These are phyloP conservation scores for Nakazawaea siamensis DNA, from an alignment of 805 yeast species.

Conservation along the genomic window DNA sequence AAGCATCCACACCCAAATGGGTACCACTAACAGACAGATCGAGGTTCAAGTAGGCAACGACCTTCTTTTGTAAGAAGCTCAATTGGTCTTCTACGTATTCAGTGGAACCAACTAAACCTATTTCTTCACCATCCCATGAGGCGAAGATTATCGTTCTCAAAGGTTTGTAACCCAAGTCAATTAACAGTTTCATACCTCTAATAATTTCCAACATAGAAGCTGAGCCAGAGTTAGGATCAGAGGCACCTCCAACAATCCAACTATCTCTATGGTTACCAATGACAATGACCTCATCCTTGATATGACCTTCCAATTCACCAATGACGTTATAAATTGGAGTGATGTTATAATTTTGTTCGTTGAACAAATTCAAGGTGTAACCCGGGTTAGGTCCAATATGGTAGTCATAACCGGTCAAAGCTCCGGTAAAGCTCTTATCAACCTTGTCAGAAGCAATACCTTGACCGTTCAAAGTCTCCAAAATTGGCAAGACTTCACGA, in stretches of 20 bases:
- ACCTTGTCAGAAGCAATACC: conserved; percentile 42
- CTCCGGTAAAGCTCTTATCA: conserved; percentile 18
- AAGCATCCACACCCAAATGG: conserved; percentile 41
- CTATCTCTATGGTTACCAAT: conserved; percentile 77
- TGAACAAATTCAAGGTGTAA: conserved; percentile 43
- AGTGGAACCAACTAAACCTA: conserved; percentile 67
- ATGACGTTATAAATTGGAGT: conserved; percentile 56
- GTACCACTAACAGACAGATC: conserved; percentile 62
- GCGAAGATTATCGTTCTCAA: conserved; percentile 59
- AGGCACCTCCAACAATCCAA: conserved; percentile 75
- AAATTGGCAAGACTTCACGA: conserved; percentile 46
- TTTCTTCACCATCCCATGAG: conserved; percentile 79
- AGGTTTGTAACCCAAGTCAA: conserved; percentile 62
- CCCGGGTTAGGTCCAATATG: conserved; percentile 28
- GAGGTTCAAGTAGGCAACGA: conserved; percentile 60
- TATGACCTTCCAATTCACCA: conserved; percentile 50
- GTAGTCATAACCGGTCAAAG: conserved; percentile 27
- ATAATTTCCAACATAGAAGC: conserved; percentile 59
- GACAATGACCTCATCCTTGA: conserved; percentile 45
- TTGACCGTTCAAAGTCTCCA: conserved; percentile 42
- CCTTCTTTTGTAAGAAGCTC: conserved; percentile 34
- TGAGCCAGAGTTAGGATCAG: conserved; percentile 73
- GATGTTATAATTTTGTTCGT: conserved; percentile 55
- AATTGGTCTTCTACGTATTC: conserved; percentile 65
- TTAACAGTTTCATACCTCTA: conserved; percentile 45